phyloP scores from a whole-genome alignment of 768 basidiomycete genomes.

The Mycena pura region DNA sequence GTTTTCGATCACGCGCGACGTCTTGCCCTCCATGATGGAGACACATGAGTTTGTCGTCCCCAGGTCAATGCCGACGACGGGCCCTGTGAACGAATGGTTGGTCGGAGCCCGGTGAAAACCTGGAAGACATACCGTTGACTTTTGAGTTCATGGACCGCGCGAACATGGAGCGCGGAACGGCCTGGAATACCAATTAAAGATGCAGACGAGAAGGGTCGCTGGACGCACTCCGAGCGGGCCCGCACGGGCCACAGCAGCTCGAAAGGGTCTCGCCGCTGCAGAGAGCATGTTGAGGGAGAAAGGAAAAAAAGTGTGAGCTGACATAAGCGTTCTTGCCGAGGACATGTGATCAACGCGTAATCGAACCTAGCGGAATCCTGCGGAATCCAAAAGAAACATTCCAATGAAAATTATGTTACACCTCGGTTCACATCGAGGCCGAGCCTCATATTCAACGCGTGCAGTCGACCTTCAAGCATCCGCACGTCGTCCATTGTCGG shows the following conservation, averaged over 20 bases:
- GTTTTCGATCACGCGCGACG: constrained; percentile 95
- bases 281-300: constrained; percentile 74
- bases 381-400: constrained; percentile 9
- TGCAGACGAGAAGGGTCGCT: neutral
- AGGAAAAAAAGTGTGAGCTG: constrained; percentile 40
- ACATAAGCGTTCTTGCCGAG: constrained; percentile 41
- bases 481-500: constrained; percentile 50
- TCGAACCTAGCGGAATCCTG: constrained; percentile 16
- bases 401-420: no score
- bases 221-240: constrained; percentile 68
- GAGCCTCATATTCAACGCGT: constrained; percentile 37
- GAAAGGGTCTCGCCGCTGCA: constrained; percentile 63
- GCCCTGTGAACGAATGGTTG: constrained; percentile 51
- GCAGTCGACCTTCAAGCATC: constrained; percentile 44
- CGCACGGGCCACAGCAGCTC: constrained; percentile 62
- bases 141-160: constrained; percentile 96
- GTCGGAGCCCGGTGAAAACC: neutral
- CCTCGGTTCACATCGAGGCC: constrained; percentile 37
- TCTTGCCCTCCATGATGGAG: constrained; percentile 95
- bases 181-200: constrained; percentile 44
- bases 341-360: no score
- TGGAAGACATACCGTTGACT: constrained; percentile 71
- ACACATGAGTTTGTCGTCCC: constrained; percentile 94
- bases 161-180: constrained; percentile 73
- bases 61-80: constrained; percentile 96